phyloP scores from a whole-genome alignment of 768 basidiomycete genomes.

The Thelephora ganbajun region DNA sequence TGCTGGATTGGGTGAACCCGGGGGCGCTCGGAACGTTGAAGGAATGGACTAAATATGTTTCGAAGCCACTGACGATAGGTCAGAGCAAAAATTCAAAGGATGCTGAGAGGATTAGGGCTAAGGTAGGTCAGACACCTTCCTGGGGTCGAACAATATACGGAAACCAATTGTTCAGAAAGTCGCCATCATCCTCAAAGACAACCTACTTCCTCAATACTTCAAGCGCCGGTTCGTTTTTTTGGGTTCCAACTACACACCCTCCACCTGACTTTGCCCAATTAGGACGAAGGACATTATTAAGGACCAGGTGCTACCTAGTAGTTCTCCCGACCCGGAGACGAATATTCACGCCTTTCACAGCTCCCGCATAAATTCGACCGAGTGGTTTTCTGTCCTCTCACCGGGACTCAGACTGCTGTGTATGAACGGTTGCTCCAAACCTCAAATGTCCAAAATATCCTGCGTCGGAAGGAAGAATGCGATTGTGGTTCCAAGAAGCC shows the following conservation, averaged over 20 bases:
- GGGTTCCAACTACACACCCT: neutral
- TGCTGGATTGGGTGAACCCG: constrained; percentile 87
- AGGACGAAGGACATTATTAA: constrained; percentile 70
- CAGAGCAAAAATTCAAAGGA: constrained; percentile 55
- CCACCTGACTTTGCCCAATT: neutral
- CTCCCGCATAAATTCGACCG: constrained; percentile 81
- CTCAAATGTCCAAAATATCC: constrained; percentile 53
- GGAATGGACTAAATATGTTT: constrained; percentile 70
- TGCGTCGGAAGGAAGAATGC: constrained; percentile 60
- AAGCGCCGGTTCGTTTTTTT: constrained; percentile 43
- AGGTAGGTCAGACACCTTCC: constrained; percentile 21
- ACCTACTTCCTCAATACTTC: constrained; percentile 73
- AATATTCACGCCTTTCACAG: constrained; percentile 21
- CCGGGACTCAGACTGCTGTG: constrained; percentile 48
- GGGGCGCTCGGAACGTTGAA: constrained; percentile 53
- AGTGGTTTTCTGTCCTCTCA: constrained; percentile 89
- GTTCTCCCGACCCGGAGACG: neutral
- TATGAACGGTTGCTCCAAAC: constrained; percentile 62
- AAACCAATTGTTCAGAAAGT: constrained; percentile 27
- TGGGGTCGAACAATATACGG: neutral
- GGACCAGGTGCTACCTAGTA: constrained; percentile 31
- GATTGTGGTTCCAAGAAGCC: constrained; percentile 47
- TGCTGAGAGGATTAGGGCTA: constrained; percentile 41
- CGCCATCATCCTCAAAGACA: constrained; percentile 45
- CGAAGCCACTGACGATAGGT: constrained; percentile 49